Evolutionary conservation across 371 early-diverging fungal species (phyloP), one percentile per base, ranked within the genome.

Genomic region (Apophysomyces ossiformis): DNA sequence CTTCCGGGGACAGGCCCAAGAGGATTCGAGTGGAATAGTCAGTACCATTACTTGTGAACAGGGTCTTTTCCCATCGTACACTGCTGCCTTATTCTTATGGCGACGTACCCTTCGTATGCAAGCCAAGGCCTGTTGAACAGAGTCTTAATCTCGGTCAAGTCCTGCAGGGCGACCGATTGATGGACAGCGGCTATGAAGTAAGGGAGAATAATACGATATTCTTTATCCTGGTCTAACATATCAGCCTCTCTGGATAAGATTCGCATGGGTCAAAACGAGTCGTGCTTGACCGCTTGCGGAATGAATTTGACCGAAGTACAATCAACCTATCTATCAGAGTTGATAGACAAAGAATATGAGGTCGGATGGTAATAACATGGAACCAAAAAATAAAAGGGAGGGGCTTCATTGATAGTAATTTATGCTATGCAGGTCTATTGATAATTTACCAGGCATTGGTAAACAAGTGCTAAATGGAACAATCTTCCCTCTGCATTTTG

Each of bases 101-200:
- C 37, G 84, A 85, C 71, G 70, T 89, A 39, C 83, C 84, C n/a
- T 93, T 94, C 74, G 90, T 90, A 43, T 92, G 93, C 73, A 77
- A 72, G 37, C 85, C 88, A n/a, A 69, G 74, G 57, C 80, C 69
- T 35, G 57, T 46, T 5, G 71, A 77, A 45, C 77, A 78, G 57
- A 79, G 87, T 77, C 82, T 91, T 58, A 89, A 87, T 70, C 81
- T 95, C 38, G 95, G 95, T 46, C 84, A 87, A 60, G 89, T 93
- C 12, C 76, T 95, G 44, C 86, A 91, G 41, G 95, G 95, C 18
- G 95, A 95, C 66, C 85, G 94, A 7, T 84, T 93, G 37, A 84
- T 83, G 39, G 77, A 71, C 38, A 82, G 84, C 7, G 81, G 82
- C 57, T 84, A 80, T 41, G 65, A 76, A 74, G 81, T 84, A 75